These are phyloP conservation scores for Ophiostoma sp. DNA, from an alignment of 2,329 filamentous ascomycete genomes.

Conservation along the genomic window DNA sequence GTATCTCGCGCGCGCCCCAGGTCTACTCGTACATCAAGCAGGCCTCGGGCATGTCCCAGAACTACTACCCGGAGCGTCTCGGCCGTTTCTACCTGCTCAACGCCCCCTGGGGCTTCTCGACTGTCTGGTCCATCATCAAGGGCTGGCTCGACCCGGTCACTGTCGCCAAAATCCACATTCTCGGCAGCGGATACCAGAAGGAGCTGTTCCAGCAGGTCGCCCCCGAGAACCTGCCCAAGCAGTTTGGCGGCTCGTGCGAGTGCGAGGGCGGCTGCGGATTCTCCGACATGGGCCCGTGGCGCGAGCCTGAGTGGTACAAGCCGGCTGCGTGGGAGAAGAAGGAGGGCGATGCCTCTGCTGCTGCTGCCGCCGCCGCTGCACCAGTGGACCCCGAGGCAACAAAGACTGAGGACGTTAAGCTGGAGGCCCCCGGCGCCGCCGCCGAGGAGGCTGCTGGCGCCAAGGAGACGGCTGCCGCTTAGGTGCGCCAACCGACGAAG, in stretches of 20 bases:
- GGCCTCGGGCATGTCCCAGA: constrained; percentile 88
- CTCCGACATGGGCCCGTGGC: constrained; percentile 91
- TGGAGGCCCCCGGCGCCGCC: constrained; percentile 40
- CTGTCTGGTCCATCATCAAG: constrained; percentile 84
- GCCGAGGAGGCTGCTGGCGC: constrained; percentile 40
- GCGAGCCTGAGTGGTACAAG: constrained; percentile 66
- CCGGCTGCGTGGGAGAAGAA: constrained; percentile 65
- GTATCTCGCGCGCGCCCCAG: constrained; percentile 73
- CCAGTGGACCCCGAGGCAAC: constrained; percentile 31
- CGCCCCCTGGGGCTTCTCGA: constrained; percentile 90
- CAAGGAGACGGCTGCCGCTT: constrained; percentile 38
- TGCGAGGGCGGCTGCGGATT: constrained; percentile 81
- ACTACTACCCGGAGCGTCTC: constrained; percentile 97
- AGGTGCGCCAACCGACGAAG: not conserved
- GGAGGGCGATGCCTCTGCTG: constrained; percentile 37
- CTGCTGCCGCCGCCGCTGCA: constrained; percentile 32
- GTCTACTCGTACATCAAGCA: constrained; percentile 87
- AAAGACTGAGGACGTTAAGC: constrained; percentile 39
- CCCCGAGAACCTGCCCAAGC: constrained; percentile 82
- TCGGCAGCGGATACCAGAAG: constrained; percentile 77
- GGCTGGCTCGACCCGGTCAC: constrained; percentile 96
- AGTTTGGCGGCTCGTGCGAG: constrained; percentile 80
- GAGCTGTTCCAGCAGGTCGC: constrained; percentile 84
- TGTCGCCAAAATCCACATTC: constrained; percentile 90
- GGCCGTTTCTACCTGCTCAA: constrained; percentile 98